A percentile compares a stretch with the other conserved stretches of the same genome.
These are phyloP conservation scores for Wallacemonas collosoma DNA, from an alignment of 208 protist species.

Conservation along the genomic window DNA sequence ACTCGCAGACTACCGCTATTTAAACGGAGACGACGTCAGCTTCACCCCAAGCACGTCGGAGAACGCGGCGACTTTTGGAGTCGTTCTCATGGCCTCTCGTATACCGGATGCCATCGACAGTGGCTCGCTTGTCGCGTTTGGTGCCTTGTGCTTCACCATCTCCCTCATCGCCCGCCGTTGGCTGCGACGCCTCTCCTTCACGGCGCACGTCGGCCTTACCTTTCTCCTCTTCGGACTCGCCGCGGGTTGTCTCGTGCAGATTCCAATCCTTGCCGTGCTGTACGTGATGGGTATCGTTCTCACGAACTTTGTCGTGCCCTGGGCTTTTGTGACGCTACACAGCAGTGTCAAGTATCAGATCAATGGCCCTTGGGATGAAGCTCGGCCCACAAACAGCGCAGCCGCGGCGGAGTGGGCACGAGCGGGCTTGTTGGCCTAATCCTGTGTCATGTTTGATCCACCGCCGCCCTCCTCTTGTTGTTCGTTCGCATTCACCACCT, in stretches of 20 bases:
- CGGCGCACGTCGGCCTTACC: constrained; percentile 69
- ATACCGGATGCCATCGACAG: constrained; percentile 66
- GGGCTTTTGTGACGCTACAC: constrained; percentile 79
- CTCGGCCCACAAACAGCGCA: constrained; percentile 90
- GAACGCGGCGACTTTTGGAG: constrained; percentile 84
- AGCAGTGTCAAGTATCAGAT: constrained; percentile 86
- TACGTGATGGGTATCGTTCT: constrained; percentile 50
- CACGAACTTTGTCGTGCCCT: constrained; percentile 79
- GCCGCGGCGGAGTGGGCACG: constrained; percentile 92
- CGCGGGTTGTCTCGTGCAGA: constrained; percentile 52
- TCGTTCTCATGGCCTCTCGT: constrained; percentile 86
- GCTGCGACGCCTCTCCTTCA: constrained; percentile 57
- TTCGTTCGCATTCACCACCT: not conserved
- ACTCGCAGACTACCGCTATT: constrained; percentile 85
- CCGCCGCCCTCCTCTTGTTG: not conserved
- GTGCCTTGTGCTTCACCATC: constrained; percentile 82
- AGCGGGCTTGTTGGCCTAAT: constrained; percentile 66
- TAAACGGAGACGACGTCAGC: constrained; percentile 71
- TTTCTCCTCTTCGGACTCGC: constrained; percentile 60
- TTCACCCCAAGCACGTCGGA: constrained; percentile 72
- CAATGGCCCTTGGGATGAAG: constrained; percentile 92
- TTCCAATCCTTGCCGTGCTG: constrained; percentile 61
- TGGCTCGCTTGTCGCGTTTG: constrained; percentile 82
- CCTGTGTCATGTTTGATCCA: no score
- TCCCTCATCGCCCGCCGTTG: constrained; percentile 79